A percentile compares a stretch with the other conserved stretches of the same genome.
Conservation (phyloP, 805 yeast genomes). For the Saturnispora zaruensis region DNA sequence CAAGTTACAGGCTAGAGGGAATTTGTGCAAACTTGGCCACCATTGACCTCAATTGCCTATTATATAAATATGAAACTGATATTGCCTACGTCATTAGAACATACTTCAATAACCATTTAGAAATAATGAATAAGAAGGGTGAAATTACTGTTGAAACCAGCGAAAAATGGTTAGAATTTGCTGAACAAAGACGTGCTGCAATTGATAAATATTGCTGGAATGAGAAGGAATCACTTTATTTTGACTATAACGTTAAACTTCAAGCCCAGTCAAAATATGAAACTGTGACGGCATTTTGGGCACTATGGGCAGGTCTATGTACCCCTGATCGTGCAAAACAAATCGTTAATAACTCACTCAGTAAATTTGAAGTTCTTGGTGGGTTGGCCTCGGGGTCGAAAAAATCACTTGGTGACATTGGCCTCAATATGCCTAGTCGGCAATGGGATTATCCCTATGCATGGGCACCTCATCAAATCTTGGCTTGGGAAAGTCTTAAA, state of each 20-base stretch:
- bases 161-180: slow-evolving; percentile 52
- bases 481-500: slow-evolving; percentile 82
- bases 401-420: slow-evolving; percentile 61
- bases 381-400: slow-evolving; percentile 84
- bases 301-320: slow-evolving; percentile 78
- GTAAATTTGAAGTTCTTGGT: slow-evolving; percentile 74
- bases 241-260: slow-evolving; percentile 67
- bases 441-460: slow-evolving; percentile 99
- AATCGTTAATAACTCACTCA: slow-evolving; percentile 49
- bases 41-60: slow-evolving; percentile 74
- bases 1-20: slow-evolving; percentile 84
- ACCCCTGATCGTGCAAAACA: slow-evolving; percentile 55
- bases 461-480: slow-evolving; percentile 97
- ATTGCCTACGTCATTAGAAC: slow-evolving; percentile 56
- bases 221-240: slow-evolving; percentile 66
- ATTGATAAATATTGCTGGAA: slow-evolving; percentile 78
- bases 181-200: slow-evolving; percentile 42
- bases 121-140: slow-evolving; percentile 28
- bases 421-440: slow-evolving; percentile 68
- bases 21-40: slow-evolving; percentile 85
- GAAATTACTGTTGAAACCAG: slow-evolving; percentile 34
- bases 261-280: slow-evolving; percentile 56
- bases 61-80: slow-evolving; percentile 85
- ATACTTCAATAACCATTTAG: slow-evolving; percentile 44
- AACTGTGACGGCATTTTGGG: slow-evolving; percentile 87